These are phyloP conservation scores for Mercurialis annua DNA, from an alignment of 345 rosid species.

Conservation along the genomic window DNA sequence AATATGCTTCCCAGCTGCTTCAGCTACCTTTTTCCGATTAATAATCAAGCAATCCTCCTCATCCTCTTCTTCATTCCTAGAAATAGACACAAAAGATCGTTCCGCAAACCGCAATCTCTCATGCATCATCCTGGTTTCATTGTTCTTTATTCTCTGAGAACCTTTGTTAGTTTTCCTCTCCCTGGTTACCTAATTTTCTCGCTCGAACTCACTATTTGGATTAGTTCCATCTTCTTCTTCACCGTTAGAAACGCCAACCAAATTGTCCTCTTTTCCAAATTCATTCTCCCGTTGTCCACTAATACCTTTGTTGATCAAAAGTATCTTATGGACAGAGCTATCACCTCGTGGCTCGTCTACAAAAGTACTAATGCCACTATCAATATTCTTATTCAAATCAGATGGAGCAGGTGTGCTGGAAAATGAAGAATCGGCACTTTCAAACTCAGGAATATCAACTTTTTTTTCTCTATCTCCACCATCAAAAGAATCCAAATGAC, in stretches of 20 bases:
- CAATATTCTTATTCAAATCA: conserved; percentile 20
- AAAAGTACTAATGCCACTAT: conserved; percentile 19
- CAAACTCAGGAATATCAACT: conserved; percentile 34
- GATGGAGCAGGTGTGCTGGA: conserved; percentile 28
- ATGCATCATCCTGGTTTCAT: conserved; percentile 25
- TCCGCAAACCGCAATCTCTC: conserved; percentile 42
- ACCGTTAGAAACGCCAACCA: conserved; percentile 30
- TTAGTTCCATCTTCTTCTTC: conserved; percentile 29
- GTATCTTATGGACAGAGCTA: conserved; percentile 18
- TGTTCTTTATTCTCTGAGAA: conserved; percentile 25
- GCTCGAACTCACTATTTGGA: conserved; percentile 10
- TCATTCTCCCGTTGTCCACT: conserved; percentile 21
- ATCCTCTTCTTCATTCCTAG: conserved; percentile 41
- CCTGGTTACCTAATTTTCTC: conserved; percentile 20
- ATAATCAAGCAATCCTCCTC: conserved; percentile 35
- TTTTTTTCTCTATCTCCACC: conserved; percentile 15
- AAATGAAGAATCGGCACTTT: conserved; percentile 49
- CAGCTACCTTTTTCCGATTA: conserved; percentile 28
- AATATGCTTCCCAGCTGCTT: conserved; percentile 21
- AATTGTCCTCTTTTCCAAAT: conserved; percentile 15
- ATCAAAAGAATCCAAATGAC: conserved; percentile 7
- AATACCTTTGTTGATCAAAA: conserved; percentile 14
- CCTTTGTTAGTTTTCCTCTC: conserved; percentile 27
- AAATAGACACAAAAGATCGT: conserved; percentile 32
- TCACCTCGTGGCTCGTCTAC: conserved; percentile 17